Percentiles rank a stretch among this genome's conserved stretches.
These are phyloP conservation scores for Davidsoniella australis DNA, from an alignment of 2,329 filamentous ascomycete species.

Conservation along the genomic window DNA sequence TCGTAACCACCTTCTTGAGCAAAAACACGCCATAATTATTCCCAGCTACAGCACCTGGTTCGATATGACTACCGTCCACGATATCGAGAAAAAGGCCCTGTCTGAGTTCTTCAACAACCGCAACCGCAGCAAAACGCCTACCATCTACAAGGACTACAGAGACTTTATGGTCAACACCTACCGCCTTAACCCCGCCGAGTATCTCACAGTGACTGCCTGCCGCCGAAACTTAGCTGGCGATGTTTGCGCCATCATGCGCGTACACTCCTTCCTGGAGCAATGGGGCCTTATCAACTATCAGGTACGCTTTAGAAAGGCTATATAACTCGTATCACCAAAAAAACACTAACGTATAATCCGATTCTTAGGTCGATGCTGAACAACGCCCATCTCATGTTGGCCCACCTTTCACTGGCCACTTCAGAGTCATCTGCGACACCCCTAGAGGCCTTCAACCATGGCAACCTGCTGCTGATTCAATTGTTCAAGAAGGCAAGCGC, in stretches of 20 bases:
- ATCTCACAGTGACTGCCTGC: constrained; percentile 92
- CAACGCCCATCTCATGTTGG: constrained; percentile 89
- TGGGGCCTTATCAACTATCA: constrained; percentile 99
- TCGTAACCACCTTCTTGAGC: constrained; percentile 77
- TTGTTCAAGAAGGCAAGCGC: constrained; percentile 43
- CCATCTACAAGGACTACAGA: constrained; percentile 96
- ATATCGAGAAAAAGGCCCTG: constrained; percentile 82
- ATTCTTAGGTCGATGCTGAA: constrained; percentile 72
- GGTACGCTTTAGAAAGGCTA: constrained; percentile 30
- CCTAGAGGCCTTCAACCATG: constrained; percentile 87
- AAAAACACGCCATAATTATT: constrained; percentile 89
- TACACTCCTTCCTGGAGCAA: constrained; percentile 93
- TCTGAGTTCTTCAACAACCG: constrained; percentile 98
- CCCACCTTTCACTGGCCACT: constrained; percentile 92
- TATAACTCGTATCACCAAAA: not conserved
- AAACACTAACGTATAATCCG: not conserved
- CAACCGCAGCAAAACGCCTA: constrained; percentile 93
- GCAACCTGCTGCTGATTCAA: constrained; percentile 70
- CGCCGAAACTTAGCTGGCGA: constrained; percentile 88
- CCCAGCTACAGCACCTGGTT: constrained; percentile 99
- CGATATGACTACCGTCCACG: constrained; percentile 86
- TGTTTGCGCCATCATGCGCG: constrained; percentile 97
- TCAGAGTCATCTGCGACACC: constrained; percentile 89
- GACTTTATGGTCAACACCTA: constrained; percentile 99
- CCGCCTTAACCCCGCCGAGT: constrained; percentile 85